Percentiles rank a stretch among this genome's conserved stretches.
Evolutionary conservation across 768 basidiomycete species (phyloP).

Genomic region (Auriscalpium orientale): DNA sequence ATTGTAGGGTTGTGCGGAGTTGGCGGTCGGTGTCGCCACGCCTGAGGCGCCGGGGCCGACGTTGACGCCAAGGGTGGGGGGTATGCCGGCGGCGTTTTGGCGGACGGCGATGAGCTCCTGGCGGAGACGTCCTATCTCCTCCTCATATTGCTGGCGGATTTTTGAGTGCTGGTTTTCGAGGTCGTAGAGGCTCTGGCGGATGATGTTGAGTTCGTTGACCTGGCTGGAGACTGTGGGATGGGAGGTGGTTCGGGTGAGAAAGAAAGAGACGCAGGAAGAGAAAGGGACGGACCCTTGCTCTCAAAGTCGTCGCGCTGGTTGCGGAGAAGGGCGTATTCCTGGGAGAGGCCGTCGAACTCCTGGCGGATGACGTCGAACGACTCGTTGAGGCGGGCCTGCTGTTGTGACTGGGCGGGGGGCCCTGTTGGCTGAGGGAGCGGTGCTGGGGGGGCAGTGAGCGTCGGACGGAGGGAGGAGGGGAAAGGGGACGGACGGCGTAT

Average conservation of each 20-base stretch:
- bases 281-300: conserved; percentile 58
- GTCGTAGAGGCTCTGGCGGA: conserved; percentile 86
- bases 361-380: conserved; percentile 73
- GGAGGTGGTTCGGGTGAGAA: background rate
- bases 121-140: conserved; percentile 68
- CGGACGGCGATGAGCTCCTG: conserved; percentile 55
- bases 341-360: conserved; percentile 73
- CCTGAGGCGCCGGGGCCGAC: conserved; percentile 14
- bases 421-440: conserved; percentile 36
- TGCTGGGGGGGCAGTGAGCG: conserved; percentile 22
- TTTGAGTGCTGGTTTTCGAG: conserved; percentile 85
- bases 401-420: conserved; percentile 22
- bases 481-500: conserved; percentile 18
- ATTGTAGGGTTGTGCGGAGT: conserved; percentile 19
- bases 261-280: background rate
- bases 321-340: conserved; percentile 61
- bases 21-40: conserved; percentile 16
- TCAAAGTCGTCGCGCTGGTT: conserved; percentile 87
- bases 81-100: conserved; percentile 23
- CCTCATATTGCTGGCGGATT: conserved; percentile 81
- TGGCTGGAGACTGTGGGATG: conserved; percentile 57
- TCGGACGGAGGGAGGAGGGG: background rate
- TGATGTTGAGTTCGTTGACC: conserved; percentile 84
- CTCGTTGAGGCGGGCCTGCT: conserved; percentile 53
- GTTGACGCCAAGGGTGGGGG: conserved; percentile 17